Evolutionary conservation across 1,284 basidiomycete genomes (phyloP).

Genomic region (Phaffia rhodozyma): DNA sequence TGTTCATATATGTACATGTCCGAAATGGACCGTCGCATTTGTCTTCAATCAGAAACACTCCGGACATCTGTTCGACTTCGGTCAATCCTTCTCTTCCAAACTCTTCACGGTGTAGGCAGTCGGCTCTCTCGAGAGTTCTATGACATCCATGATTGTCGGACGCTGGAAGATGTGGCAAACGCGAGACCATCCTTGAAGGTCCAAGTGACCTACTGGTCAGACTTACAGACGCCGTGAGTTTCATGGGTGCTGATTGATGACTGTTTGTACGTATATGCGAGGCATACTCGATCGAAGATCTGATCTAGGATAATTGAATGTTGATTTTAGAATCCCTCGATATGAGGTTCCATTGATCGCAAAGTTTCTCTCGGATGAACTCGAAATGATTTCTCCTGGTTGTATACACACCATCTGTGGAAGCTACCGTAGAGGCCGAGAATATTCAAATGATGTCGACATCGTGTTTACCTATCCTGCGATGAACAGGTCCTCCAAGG

Average conservation of each 20-base stretch:
- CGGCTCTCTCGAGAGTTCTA: conserved; percentile 2
- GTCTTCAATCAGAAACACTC: not conserved
- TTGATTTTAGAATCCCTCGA: conserved; percentile 45
- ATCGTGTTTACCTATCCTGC: conserved; percentile 57
- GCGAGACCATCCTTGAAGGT: not conserved
- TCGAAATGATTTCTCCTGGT: conserved; percentile 47
- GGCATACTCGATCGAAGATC: not conserved
- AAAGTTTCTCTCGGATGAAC: conserved; percentile 44
- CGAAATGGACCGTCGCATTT: not conserved
- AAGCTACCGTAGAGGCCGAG: conserved; percentile 64
- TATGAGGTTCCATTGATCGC: conserved; percentile 57
- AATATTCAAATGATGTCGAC: conserved; percentile 60
- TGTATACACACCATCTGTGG: conserved; percentile 56
- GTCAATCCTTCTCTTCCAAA: conserved; percentile 10
- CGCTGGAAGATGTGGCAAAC: conserved; percentile 9
- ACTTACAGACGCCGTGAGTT: conserved; percentile 4
- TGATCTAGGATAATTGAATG: not conserved
- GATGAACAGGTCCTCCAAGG: too few relatives aligned
- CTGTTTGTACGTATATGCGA: not conserved
- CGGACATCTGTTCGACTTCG: conserved; percentile 2
- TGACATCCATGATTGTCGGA: conserved; percentile 6
- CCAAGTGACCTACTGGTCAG: conserved; percentile 6
- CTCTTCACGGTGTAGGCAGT: conserved; percentile 10
- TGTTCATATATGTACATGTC: too few relatives aligned
- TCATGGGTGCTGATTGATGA: not conserved